phyloP scores from a whole-genome alignment of 805 yeast species.

The Myxozyma lipomycoides region DNA sequence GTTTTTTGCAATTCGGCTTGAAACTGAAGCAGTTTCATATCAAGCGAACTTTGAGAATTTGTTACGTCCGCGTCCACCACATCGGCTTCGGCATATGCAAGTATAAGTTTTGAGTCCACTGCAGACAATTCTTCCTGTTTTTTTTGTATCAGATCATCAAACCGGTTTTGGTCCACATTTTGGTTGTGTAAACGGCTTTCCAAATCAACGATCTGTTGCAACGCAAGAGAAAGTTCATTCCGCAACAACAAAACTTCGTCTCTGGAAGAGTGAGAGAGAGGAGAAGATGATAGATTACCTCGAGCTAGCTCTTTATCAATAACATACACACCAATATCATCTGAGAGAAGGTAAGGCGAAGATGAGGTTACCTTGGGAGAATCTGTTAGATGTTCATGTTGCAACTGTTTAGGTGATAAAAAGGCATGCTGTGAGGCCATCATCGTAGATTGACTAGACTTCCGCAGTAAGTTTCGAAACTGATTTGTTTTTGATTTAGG shows the following conservation, averaged over 20 bases:
- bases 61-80: conserved; percentile 18
- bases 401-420: conserved; percentile 10
- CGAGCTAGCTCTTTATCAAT: background rate
- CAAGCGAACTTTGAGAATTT: background rate
- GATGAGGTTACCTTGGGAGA: too few relatives aligned
- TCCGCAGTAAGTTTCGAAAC: conserved; percentile 13
- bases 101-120: conserved; percentile 36
- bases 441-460: conserved; percentile 16
- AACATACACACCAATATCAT: background rate
- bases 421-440: conserved; percentile 3
- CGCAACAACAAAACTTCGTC: conserved; percentile 7
- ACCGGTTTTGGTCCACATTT: conserved; percentile 3
- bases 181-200: conserved; percentile 11
- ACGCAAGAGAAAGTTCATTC: conserved; percentile 12
- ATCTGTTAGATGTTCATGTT: too few relatives aligned
- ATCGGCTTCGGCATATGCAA: conserved; percentile 42
- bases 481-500: conserved; percentile 12
- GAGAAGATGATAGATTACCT: background rate
- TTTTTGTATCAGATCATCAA: conserved; percentile 23
- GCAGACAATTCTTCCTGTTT: conserved; percentile 38
- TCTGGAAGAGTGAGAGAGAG: background rate
- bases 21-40: conserved; percentile 33
- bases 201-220: conserved; percentile 22
- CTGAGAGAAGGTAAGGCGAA: conserved; percentile 3
- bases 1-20: conserved; percentile 47